A percentile compares a stretch with the other conserved stretches of the same genome.
Conservation (phyloP, 441 rosid genomes). For the Erodium texanum region DNA sequence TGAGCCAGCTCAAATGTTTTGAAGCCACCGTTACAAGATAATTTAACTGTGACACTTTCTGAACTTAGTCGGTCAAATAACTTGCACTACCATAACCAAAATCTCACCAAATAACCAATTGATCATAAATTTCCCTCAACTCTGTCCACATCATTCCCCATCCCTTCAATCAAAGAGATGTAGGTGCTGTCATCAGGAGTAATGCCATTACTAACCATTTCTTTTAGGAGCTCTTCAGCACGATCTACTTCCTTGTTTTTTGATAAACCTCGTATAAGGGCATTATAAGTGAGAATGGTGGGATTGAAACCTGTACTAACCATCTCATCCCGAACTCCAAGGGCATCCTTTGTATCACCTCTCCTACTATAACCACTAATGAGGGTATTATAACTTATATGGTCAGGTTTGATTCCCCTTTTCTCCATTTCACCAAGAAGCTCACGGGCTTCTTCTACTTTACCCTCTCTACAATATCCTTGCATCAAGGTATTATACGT, state of each 20-base stretch:
- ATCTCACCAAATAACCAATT: not conserved
- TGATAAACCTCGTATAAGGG: slow-evolving; percentile 66
- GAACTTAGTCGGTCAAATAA: not conserved
- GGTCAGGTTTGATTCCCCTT: slow-evolving; percentile 74
- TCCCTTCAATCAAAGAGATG: slow-evolving; percentile 58
- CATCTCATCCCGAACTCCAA: slow-evolving; percentile 76
- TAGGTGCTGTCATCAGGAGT: slow-evolving; percentile 72
- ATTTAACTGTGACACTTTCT: not conserved
- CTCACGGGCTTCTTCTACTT: slow-evolving; percentile 75
- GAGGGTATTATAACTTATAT: slow-evolving; percentile 70
- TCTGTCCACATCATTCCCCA: slow-evolving; percentile 8
- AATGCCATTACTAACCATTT: slow-evolving; percentile 74
- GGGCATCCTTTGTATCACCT: slow-evolving; percentile 73
- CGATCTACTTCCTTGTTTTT: slow-evolving; percentile 55
- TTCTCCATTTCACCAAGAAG: slow-evolving; percentile 68
- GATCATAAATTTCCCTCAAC: not conserved
- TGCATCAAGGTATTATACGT: slow-evolving; percentile 81
- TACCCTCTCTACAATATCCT: slow-evolving; percentile 70
- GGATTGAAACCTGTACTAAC: slow-evolving; percentile 69
- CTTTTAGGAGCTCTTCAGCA: slow-evolving; percentile 68
- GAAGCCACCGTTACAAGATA: not conserved
- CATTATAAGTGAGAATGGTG: slow-evolving; percentile 73
- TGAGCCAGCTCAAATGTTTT: not conserved
- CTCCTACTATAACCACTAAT: slow-evolving; percentile 80
- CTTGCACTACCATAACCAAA: not conserved